phyloP scores from a whole-genome alignment of 495 filamentous ascomycete genomes.

The Penicillium argentinense region DNA sequence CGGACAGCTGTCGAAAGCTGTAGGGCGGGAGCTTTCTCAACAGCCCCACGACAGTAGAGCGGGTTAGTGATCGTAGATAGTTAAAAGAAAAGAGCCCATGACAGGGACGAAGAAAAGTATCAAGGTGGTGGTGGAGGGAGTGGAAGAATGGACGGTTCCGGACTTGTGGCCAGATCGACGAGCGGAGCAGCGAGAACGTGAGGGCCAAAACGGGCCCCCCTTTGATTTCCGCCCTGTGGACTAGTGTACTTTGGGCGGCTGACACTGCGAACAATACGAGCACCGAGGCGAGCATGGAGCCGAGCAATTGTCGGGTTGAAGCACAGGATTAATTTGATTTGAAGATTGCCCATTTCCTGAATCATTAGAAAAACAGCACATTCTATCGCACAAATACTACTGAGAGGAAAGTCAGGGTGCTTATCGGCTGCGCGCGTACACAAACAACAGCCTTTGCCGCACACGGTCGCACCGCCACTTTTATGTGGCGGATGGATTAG shows the following conservation, averaged over 20 bases:
- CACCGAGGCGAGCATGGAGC: no score
- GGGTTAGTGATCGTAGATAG: conserved; percentile 43
- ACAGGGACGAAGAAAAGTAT: conserved; percentile 26
- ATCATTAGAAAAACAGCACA: no score
- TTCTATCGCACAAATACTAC: no score
- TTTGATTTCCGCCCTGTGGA: conserved; percentile 10
- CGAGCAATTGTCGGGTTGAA: no score
- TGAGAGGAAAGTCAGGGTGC: no score
- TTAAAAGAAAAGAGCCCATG: conserved; percentile 37
- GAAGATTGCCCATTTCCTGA: no score
- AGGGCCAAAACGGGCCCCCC: conserved; percentile 20
- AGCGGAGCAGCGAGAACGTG: conserved; percentile 19
- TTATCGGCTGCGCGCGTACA: neutral
- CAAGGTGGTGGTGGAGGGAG: conserved; percentile 9
- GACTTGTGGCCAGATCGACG: conserved; percentile 39
- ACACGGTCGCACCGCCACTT: neutral
- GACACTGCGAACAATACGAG: neutral
- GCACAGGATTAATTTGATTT: no score
- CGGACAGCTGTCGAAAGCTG: conserved; percentile 17
- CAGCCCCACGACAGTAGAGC: no score
- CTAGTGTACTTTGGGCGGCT: neutral
- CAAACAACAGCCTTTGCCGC: neutral
- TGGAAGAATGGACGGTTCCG: conserved; percentile 37
- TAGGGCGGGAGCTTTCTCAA: conserved; percentile 23
- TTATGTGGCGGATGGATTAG: neutral